phyloP scores from a whole-genome alignment of 208 protist species.

The Blechomonas ayalai region DNA sequence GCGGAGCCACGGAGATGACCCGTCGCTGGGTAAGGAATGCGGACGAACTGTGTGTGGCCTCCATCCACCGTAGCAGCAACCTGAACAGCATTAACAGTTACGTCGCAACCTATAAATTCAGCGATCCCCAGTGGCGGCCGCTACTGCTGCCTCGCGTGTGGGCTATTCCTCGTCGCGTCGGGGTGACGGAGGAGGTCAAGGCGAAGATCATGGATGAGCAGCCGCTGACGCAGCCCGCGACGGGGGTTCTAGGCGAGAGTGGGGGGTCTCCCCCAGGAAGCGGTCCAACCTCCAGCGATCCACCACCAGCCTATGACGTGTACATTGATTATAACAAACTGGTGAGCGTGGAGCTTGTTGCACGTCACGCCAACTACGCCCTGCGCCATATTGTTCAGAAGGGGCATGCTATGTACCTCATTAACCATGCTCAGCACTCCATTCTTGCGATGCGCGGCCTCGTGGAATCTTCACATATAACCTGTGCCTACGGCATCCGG shows the following conservation, averaged over 20 bases:
- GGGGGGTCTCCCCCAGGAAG: too few relatives aligned
- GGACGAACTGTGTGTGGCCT: conserved; percentile 76
- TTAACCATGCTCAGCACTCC: conserved; percentile 72
- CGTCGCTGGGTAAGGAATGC: conserved; percentile 81
- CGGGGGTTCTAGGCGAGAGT: too few relatives aligned
- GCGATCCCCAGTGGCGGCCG: conserved; percentile 75
- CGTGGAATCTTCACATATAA: conserved; percentile 80
- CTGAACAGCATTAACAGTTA: conserved; percentile 76
- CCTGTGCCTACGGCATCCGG: conserved; percentile 64
- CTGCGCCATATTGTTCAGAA: conserved; percentile 84
- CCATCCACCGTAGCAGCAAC: conserved; percentile 64
- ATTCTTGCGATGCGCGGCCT: conserved; percentile 64
- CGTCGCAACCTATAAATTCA: conserved; percentile 84
- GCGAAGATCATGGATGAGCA: too few relatives aligned
- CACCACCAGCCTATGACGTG: conserved; percentile 14
- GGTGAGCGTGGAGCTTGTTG: conserved; percentile 59
- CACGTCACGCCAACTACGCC: conserved; percentile 72
- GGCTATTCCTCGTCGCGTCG: too few relatives aligned
- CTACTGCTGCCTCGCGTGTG: conserved; percentile 72
- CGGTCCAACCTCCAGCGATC: too few relatives aligned
- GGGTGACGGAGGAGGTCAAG: too few relatives aligned
- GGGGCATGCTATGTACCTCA: conserved; percentile 78
- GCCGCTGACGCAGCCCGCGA: too few relatives aligned
- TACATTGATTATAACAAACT: conserved; percentile 78
- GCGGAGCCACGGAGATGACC: neutral